Base-by-base conservation (phyloP, 495 filamentous ascomycete species). In the Aspergillus conjunctus region DNA sequence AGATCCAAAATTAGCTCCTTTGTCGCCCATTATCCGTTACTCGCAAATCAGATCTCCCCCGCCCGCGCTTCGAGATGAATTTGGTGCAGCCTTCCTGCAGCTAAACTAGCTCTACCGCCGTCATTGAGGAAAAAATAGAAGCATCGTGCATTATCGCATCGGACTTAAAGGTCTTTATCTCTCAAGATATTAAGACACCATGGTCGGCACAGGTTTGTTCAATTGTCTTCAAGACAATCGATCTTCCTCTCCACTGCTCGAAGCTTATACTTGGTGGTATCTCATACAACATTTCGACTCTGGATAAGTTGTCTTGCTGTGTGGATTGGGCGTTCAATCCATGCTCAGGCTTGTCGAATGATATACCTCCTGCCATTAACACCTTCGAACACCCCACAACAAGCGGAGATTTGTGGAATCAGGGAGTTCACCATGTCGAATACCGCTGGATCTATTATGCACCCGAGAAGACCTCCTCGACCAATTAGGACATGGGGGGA, bases 1-100 rank as follows among this genome's bases (percentile, higher is more conserved):
- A 51, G 49, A 51, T 66, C 66, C 67, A 65, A 69, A 69, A 66
- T 62, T 69, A 66, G 66, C 55, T 62, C 20, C 56, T 50, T 59
- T 56, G 56, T 54, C 60, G 62, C 46, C 48, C 37, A 52, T 53
- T 37, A 60, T 64, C 60, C 53, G 56, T 55, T 52, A 39, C 7
- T 49, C 10, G 56, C 62, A 43, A 46, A 46, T 57, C 62, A 63
- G 62, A 64, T 68, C 66, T 57, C 63, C 62, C 59, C 64, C 61
- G 56, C 61, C 56, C 37, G 59, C 59, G 60, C 59, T 69, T 69
- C 66, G 61, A 51, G 45, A 31, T 57, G 61, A 61, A 32, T 45
- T 37, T 57, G 50, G 56, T 56, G 59, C 58, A 55, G n/a, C 18
- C 12, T 61, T 20, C 53, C 60, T 51, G 51, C 32, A 53, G 21